Base-by-base conservation (phyloP, 805 yeast genomes). In the Brettanomyces anomalus region DNA sequence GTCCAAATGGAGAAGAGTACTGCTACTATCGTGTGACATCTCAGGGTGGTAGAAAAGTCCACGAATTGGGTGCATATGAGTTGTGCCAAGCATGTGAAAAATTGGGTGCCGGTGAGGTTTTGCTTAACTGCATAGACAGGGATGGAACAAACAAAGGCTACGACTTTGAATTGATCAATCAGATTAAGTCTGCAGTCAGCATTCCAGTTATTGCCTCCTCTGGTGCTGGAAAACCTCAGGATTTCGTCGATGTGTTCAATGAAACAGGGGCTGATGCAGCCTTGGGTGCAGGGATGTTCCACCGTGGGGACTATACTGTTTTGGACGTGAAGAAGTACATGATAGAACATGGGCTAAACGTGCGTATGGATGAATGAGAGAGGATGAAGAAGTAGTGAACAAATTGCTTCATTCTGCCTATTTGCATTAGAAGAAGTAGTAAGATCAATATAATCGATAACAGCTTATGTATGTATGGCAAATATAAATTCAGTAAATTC, bases 221-320 rank as follows among this genome's bases (percentile, higher is more conserved):
- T 48, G 99, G 99, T 43, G 99, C 99, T 5, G 99, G 99, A 41
- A 76, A 68, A 18, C 98, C 99, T 1, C 74, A 70, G 40, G 97
- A 93, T 65, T 93, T 93, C 60, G 78, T 77, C 49, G 87, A 93
- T 49, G 99, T 86, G 2, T 93, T 93, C 57, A 71, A 68, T 37
- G 70, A 81, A 37, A 88, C 97, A 14, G 70, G 74, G 5, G 82
- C 93, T 1, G 98, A 93, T 65, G 99, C 99, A 36, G 97, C 98
- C 15, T 71, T 93, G 34, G 99, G 98, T 33, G 99, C 99, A 4
- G 99, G 99, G 36, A 83, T 93, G 81, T 93, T 93, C 71, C 99
- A 93, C 68, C 74, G 98, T 59, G 89, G 85, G 18, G 97, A 90
- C 55, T 93, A 83, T 63, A 79, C 86, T 11, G 97, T 93, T 15